Evolutionary conservation across 768 basidiomycete species (phyloP), one percentile per base, ranked within the genome.

Genomic region (Tricholoma saponaceum): DNA sequence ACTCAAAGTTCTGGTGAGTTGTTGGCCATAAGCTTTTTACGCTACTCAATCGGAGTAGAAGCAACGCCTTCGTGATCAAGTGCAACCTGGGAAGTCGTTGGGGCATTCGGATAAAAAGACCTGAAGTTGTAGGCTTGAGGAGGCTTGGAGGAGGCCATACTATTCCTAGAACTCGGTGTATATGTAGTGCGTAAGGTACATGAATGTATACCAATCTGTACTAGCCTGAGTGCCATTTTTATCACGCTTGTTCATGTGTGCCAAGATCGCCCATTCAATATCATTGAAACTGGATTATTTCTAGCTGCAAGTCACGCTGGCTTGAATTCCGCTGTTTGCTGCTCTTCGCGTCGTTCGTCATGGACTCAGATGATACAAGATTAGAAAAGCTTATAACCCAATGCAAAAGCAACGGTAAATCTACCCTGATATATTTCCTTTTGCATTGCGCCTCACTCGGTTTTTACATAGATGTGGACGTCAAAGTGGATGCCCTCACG

Each of bases 71-170:
- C 82, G 95, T 35, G 91, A 97, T 72, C 69, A 80, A 25, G 72
- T 97, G 26, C 86, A 93, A 67, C 95, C 95, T 28, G 87, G 82
- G 44, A 83, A 83, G 66, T 86, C 85, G 10, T 73, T 98, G 7
- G 95, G 95, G 0, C 95, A 98, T 70, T 96, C 95, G 18, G 95
- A 97, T 71, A 83, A 75, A 66, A 79, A 79, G 49, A 62, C 49
- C 39, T 62, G 51, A 63, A 28, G 13, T 20, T 37, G 32, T 4
- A 7, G 5, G 46, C 13, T 43, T 43, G 41, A 7, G 12, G 30
- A 32, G 7, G 30, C 12, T 2, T 32, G 12, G 41, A 35, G 41
- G 18, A 20, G 39, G 2, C 39, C 39, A 18, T 43, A 25, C 12
- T 46, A 46, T 46, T 12, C 20, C 6, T 43, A 12, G 23, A 46